Base-by-base conservation (phyloP, 345 rosid species). In the Heritiera littoralis region DNA sequence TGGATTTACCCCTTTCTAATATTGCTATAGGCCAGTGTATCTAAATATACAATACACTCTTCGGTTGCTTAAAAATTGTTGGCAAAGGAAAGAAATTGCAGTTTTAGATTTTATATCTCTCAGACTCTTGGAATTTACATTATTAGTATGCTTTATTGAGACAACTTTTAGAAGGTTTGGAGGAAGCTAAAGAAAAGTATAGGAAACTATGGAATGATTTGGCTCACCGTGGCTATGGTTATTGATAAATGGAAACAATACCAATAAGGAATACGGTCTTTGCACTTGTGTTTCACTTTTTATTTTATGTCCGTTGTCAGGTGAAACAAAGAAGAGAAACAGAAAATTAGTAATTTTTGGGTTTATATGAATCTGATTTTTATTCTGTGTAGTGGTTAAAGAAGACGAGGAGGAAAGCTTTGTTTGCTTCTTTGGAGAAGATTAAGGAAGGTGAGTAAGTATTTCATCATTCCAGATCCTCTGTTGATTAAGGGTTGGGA, bases 401-500 rank as follows among this genome's bases (percentile, higher is more conserved):
- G 87, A 92, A 85, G 86, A 95, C 93, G 9, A 89, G 92, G 82
- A 88, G 95, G 86, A 95, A 95, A 74, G 98, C 97, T 70, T 87
- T 95, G 68, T 88, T 88, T 86, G 90, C 90, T 81, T 95, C 98
- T 43, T 76, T 95, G 81, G 98, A 92, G 87, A 95, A 95, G 89
- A 92, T 95, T 74, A 93, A 95, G 79, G 98, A 91, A 88, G 98
- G 98, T 93, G 64, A 77, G 82, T 28, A 3, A 70, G 7, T 40
- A 60, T 40, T 80, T 69, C 65, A 15, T 80, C 35, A 32, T 60
- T 20, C 10, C 17, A 74, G 54, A 9, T 71, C 40, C 15, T 61
- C 14, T 30, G 17, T 78, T 67, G 14, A 67, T 67, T 7, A 17
- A 20, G 32, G 30, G 9, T 48, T 63, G 41, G 18, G 11, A 32